phyloP scores from a whole-genome alignment of 2,329 filamentous ascomycete genomes.

The Paecilomyces niveus region DNA sequence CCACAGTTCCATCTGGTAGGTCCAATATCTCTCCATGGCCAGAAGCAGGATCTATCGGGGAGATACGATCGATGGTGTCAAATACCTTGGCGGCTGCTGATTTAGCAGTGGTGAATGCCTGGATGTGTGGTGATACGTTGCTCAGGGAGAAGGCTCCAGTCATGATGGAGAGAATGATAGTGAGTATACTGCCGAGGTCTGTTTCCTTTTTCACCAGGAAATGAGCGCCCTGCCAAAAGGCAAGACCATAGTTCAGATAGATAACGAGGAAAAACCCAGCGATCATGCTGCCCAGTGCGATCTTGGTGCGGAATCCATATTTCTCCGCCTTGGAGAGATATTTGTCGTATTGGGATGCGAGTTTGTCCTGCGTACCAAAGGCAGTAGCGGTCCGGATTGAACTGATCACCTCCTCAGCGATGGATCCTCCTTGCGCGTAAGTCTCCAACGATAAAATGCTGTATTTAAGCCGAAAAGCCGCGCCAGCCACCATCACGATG shows the following conservation, averaged over 20 bases:
- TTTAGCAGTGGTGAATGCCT: constrained; percentile 76
- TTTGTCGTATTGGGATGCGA: constrained; percentile 76
- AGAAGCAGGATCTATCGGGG: constrained; percentile 71
- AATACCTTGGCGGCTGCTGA: constrained; percentile 88
- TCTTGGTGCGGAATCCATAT: constrained; percentile 70
- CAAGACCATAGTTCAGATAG: constrained; percentile 79
- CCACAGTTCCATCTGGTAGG: constrained; percentile 39
- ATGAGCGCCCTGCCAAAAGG: constrained; percentile 83
- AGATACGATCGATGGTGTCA: constrained; percentile 81
- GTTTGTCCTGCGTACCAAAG: constrained; percentile 85
- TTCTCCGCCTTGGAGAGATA: constrained; percentile 67
- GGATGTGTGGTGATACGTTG: constrained; percentile 75
- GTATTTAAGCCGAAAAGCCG: constrained; percentile 69
- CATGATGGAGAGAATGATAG: constrained; percentile 82
- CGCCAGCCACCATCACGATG: constrained; percentile 65
- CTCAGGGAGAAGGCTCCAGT: constrained; percentile 89
- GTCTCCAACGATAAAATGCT: constrained; percentile 70
- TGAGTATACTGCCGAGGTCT: constrained; percentile 65
- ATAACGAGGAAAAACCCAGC: constrained; percentile 75
- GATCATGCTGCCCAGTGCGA: constrained; percentile 68
- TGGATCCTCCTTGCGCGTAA: constrained; percentile 76
- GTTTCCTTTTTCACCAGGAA: constrained; percentile 60
- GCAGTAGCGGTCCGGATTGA: constrained; percentile 88
- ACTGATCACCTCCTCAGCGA: constrained; percentile 90
- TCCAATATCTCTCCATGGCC: constrained; percentile 67